Evolutionary conservation across 495 filamentous ascomycete genomes (phyloP), one percentile per base, ranked within the genome.

Genomic region (Amphirosellinia nigrospora): DNA sequence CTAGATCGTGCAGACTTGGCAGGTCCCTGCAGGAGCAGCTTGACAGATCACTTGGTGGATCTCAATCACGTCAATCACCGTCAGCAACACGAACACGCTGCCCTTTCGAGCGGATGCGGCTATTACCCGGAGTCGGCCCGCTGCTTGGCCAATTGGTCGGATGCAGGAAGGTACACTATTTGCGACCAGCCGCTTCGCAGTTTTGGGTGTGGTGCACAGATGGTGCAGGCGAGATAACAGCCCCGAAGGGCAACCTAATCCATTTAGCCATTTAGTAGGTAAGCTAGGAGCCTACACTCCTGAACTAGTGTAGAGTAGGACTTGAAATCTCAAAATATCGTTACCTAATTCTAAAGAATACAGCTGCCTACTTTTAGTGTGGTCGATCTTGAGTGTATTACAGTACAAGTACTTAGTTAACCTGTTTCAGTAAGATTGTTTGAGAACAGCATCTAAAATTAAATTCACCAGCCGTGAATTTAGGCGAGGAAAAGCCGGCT

Each of bases 21-120:
- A 65, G 63, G 63, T 52, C 46, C 63, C 63, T 65, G 63, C 46
- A 64, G 61, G 26, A 48, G 38, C 13, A 63, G 21, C 36, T 50
- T 64, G 43, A 53, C 62, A 65, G 62, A 50, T 65, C 45, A 65
- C n/a, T 21, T 8, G 32, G 63, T 65, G 63, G 63, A 21, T 16
- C 58, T 61, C 13, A 38, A 65, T 65, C 46, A 32, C 45, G 63
- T 65, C 63, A 65, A 65, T 65, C 46, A 41, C 46, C 30, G 63
- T 53, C 63, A 65, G 45, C 46, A 39, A 65, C 32, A 23, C 63
- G 63, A 65, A 65, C 63, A 65, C 63, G 63, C 11, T 53, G 63
- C 19, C 63, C 63, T 16, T 15, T 53, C 23, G 63, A 52, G 45
- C 23, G 63, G 63, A n/a, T 19, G 23, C 46, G 26, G 45, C 30